Percentiles rank a stretch among this genome's conserved stretches.
Conservation (phyloP, 164 flowering plant species). For the Chloranthus sessilifolius region DNA sequence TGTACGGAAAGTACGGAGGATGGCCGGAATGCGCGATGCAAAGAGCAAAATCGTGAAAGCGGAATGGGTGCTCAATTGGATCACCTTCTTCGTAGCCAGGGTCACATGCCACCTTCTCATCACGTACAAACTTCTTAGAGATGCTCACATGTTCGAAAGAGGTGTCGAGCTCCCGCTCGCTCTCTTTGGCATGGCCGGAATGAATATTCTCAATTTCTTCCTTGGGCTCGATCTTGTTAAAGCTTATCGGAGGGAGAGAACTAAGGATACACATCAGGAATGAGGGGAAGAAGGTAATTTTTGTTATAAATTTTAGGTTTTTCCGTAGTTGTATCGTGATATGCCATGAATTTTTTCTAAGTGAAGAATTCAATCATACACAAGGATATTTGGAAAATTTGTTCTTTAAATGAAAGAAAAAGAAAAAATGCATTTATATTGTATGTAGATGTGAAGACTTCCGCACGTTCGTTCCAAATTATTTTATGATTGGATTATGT, state of each 20-base stretch:
- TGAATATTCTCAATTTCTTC: conserved; percentile 73
- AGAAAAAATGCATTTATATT: no score
- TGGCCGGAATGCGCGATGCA: conserved; percentile 80
- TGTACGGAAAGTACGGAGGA: conserved; percentile 69
- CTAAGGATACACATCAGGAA: conserved; percentile 21
- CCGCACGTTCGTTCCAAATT: no score
- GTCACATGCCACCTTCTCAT: conserved; percentile 56
- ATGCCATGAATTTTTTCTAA: no score
- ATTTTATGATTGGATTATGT: no score
- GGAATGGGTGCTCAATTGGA: conserved; percentile 81
- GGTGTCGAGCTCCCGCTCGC: conserved; percentile 91
- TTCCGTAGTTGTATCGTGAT: no score
- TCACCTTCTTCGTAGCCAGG: conserved; percentile 59
- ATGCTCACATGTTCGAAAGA: conserved; percentile 69
- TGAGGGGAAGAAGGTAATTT: conserved; percentile 11
- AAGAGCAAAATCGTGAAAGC: conserved; percentile 49
- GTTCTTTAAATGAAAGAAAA: no score
- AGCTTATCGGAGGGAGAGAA: conserved; percentile 59
- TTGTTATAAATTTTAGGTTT: no score
- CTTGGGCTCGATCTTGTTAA: conserved; percentile 76
- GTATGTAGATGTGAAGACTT: no score
- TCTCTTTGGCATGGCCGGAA: conserved; percentile 79
- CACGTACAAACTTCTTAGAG: conserved; percentile 65
- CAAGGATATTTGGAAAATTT: no score
- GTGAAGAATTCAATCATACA: no score